Conservation (phyloP, 768 basidiomycete genomes). For the Leccinum boreale region DNA sequence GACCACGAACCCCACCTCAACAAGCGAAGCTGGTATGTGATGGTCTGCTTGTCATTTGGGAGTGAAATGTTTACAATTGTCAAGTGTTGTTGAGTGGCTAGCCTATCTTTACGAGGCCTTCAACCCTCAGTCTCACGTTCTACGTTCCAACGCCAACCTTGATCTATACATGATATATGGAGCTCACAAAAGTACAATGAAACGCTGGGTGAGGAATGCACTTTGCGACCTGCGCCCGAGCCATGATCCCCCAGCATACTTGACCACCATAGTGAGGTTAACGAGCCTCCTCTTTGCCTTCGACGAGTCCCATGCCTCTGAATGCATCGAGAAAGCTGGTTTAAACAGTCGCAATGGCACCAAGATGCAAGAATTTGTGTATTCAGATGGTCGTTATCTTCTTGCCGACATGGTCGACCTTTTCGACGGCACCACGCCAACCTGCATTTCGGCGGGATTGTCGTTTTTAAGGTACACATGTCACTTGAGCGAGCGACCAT, state of each 20-base stretch:
- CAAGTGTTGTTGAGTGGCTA: slow-evolving; percentile 29
- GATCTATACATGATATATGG: slow-evolving; percentile 38
- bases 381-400: slow-evolving; percentile 21
- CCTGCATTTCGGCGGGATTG: slow-evolving; percentile 35
- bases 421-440: slow-evolving; percentile 25
- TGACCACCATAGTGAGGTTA: slow-evolving; percentile 40
- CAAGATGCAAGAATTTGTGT: slow-evolving; percentile 4
- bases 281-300: slow-evolving; percentile 38
- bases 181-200: slow-evolving; percentile 35
- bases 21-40: slow-evolving; percentile 8
- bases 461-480: slow-evolving; percentile 36
- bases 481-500: neutral
- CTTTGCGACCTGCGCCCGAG: slow-evolving; percentile 35
- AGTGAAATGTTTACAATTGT: neutral
- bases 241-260: slow-evolving; percentile 13
- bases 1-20: neutral
- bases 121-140: slow-evolving; percentile 41
- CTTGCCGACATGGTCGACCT: slow-evolving; percentile 32
- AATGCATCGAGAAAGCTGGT: slow-evolving; percentile 34
- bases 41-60: neutral
- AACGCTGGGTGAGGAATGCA: slow-evolving; percentile 45
- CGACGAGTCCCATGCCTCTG: slow-evolving; percentile 32
- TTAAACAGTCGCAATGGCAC: slow-evolving; percentile 16
- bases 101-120: slow-evolving; percentile 46
- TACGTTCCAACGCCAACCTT: slow-evolving; percentile 42